Evolutionary conservation across 2,329 filamentous ascomycete genomes (phyloP).

Genomic region (Epichloe sibirici): DNA sequence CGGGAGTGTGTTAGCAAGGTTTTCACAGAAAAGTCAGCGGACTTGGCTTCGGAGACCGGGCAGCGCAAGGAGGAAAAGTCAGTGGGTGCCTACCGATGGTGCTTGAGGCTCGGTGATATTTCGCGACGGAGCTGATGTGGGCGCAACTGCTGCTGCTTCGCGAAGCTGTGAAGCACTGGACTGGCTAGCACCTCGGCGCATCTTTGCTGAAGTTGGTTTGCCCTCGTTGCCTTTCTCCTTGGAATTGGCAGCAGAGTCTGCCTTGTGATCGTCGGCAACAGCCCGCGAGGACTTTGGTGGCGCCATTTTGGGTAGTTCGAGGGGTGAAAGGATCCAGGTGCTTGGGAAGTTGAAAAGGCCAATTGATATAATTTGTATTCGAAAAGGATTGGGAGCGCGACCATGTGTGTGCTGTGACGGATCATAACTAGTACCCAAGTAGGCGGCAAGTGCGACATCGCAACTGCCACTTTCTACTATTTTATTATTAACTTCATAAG

Average conservation of each 20-base stretch:
- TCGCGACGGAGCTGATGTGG: slow-evolving; percentile 20
- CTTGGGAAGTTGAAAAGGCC: neutral
- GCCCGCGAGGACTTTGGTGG: slow-evolving; percentile 33
- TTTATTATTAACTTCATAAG: neutral
- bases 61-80: slow-evolving; percentile 3
- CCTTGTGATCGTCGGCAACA: slow-evolving; percentile 32
- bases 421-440: neutral
- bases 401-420: neutral
- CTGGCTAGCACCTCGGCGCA: slow-evolving; percentile 42
- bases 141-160: slow-evolving; percentile 20
- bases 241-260: slow-evolving; percentile 22
- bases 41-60: neutral
- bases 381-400: neutral
- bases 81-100: slow-evolving; percentile 20
- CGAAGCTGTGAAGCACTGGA: slow-evolving; percentile 31
- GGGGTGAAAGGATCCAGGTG: neutral
- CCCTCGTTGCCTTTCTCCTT: slow-evolving; percentile 32
- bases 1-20: slow-evolving; percentile 6
- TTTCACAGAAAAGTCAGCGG: neutral
- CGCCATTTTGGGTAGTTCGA: slow-evolving; percentile 22
- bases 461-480: neutral
- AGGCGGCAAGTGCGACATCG: neutral
- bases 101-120: slow-evolving; percentile 18
- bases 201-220: slow-evolving; percentile 37
- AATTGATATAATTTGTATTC: neutral